A percentile compares a stretch with the other conserved stretches of the same genome.
Evolutionary conservation across 2,329 filamentous ascomycete species (phyloP).

Genomic region (Calonectria crousiana): DNA sequence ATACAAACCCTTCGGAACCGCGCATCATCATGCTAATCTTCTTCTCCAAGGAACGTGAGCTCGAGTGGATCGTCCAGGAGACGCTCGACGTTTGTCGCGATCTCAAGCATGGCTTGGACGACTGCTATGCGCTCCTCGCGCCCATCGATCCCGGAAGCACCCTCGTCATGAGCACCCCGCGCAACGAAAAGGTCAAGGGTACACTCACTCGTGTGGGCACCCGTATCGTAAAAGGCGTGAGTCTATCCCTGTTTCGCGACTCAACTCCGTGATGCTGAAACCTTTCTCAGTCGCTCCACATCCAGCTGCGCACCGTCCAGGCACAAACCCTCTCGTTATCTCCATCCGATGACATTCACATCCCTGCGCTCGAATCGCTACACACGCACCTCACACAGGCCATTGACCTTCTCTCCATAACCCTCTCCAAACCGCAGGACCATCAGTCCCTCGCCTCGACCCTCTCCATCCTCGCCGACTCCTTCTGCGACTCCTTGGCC

Average conservation of each 20-base stretch:
- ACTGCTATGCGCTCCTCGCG: constrained; percentile 88
- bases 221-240: constrained; percentile 89
- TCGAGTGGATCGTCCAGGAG: constrained; percentile 66
- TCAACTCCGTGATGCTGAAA: not conserved
- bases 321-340: constrained; percentile 63
- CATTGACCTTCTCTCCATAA: constrained; percentile 85
- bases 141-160: constrained; percentile 89
- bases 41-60: constrained; percentile 60
- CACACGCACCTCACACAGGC: constrained; percentile 85
- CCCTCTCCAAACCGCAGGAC: constrained; percentile 71
- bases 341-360: constrained; percentile 63
- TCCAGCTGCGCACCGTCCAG: constrained; percentile 79
- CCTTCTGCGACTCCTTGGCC: constrained; percentile 63
- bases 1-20: not conserved
- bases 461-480: constrained; percentile 67
- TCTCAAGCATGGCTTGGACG: constrained; percentile 78
- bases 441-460: constrained; percentile 68
- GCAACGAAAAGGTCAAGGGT: constrained; percentile 92
- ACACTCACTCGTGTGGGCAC: constrained; percentile 91
- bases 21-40: constrained; percentile 43
- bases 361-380: constrained; percentile 78
- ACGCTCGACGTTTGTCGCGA: constrained; percentile 62
- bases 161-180: constrained; percentile 86
- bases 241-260: constrained; percentile 47
- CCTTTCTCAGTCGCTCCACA: constrained; percentile 73